Evolutionary conservation across 345 rosid species (phyloP).

Genomic region (Rhizophora apiculata): DNA sequence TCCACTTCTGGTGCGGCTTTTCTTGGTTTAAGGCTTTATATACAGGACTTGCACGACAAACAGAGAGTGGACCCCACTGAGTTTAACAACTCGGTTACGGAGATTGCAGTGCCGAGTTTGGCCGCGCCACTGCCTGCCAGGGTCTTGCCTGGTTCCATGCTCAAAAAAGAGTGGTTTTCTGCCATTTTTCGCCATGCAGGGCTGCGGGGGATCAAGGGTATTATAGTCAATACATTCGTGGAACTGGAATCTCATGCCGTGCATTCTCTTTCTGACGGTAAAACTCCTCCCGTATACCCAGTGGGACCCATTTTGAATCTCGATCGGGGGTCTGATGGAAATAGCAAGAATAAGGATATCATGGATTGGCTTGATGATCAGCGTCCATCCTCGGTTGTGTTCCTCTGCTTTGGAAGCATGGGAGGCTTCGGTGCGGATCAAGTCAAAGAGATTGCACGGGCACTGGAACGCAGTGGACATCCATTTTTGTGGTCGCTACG

Average conservation of each 20-base stretch:
- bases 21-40: slow-evolving; percentile 5
- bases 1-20: slow-evolving; percentile 16
- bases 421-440: slow-evolving; percentile 16
- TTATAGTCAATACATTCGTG: slow-evolving; percentile 11
- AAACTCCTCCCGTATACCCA: background rate
- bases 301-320: slow-evolving; percentile 9
- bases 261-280: background rate
- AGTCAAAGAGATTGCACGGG: slow-evolving; percentile 11
- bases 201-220: background rate
- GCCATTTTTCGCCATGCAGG: background rate
- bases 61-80: background rate
- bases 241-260: slow-evolving; percentile 9
- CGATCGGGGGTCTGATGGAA: no score
- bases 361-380: slow-evolving; percentile 22
- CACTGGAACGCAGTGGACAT: slow-evolving; percentile 7
- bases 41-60: slow-evolving; percentile 6
- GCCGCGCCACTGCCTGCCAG: background rate
- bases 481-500: slow-evolving; percentile 23
- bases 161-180: background rate
- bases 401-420: slow-evolving; percentile 22
- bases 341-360: background rate
- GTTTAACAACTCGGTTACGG: slow-evolving; percentile 9
- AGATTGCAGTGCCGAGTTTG: slow-evolving; percentile 2
- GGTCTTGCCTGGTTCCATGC: background rate
- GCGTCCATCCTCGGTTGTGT: slow-evolving; percentile 9